A percentile compares a stretch with the other conserved stretches of the same genome.
Conservation (phyloP, 129 eudicot species). For the Artemisia argyi region DNA sequence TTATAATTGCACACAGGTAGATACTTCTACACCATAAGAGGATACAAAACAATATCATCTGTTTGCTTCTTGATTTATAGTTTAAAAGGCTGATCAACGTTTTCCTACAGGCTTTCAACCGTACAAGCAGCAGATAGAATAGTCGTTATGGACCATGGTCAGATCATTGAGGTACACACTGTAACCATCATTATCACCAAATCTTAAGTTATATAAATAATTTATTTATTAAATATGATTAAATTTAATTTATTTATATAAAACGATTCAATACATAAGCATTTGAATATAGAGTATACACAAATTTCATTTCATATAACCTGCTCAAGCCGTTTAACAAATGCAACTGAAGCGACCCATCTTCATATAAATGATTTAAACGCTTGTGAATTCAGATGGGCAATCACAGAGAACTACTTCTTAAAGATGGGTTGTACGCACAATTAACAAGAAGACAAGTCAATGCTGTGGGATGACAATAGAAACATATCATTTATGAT, state of each 20-base stretch:
- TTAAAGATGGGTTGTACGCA: slow-evolving; percentile 81
- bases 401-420: slow-evolving; percentile 74
- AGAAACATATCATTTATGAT: background rate
- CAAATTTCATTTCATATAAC: no score
- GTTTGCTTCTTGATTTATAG: background rate
- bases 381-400: slow-evolving; percentile 67
- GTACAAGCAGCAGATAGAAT: slow-evolving; percentile 97
- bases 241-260: background rate
- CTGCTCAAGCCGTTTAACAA: background rate
- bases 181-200: slow-evolving; percentile 3
- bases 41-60: slow-evolving; percentile 3
- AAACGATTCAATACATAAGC: background rate
- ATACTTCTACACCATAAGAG: no score
- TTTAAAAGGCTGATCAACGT: slow-evolving; percentile 20
- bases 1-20: slow-evolving; percentile 93
- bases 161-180: slow-evolving; percentile 75
- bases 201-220: background rate
- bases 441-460: slow-evolving; percentile 83
- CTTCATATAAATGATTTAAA: background rate
- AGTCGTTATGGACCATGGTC: slow-evolving; percentile 85
- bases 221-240: background rate
- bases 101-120: slow-evolving; percentile 76
- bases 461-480: slow-evolving; percentile 63
- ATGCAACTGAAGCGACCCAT: background rate
- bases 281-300: no score